Evolutionary conservation across 176 grass and related monocot genomes (phyloP).

Genomic region (Raddia distichophylla): DNA sequence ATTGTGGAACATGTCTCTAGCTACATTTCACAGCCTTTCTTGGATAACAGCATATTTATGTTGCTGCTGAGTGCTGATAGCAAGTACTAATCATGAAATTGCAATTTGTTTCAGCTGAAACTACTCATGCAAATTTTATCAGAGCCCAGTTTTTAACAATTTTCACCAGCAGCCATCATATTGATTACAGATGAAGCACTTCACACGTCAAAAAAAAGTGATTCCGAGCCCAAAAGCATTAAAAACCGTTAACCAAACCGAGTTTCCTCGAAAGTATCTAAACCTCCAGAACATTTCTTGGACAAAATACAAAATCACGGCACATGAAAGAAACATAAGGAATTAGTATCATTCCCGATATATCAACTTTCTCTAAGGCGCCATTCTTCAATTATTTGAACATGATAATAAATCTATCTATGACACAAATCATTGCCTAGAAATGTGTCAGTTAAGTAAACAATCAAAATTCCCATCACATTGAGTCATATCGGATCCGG

Average conservation of each 20-base stretch:
- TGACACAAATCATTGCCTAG: background rate
- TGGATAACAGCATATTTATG: slow-evolving; percentile 5
- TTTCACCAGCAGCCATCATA: slow-evolving; percentile 6
- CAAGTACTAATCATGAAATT: slow-evolving; percentile 2
- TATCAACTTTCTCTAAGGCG: background rate
- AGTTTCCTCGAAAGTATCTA: background rate
- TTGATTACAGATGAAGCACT: background rate
- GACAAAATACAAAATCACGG: background rate
- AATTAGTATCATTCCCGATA: too few relatives aligned
- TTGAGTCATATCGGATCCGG: slow-evolving; percentile 43
- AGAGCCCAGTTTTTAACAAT: background rate
- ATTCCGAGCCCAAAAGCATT: background rate
- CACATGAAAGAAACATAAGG: too few relatives aligned
- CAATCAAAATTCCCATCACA: background rate
- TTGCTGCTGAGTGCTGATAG: background rate
- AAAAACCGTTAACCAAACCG: background rate
- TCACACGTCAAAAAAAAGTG: background rate
- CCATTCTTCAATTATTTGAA: background rate
- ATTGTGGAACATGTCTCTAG: background rate
- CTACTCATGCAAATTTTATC: background rate
- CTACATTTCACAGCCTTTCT: background rate
- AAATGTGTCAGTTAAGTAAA: slow-evolving; percentile 4
- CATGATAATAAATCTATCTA: background rate
- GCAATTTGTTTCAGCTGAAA: background rate
- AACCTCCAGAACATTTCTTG: background rate